Percentiles rank a stretch among this genome's conserved stretches.
These are phyloP conservation scores for Corylus americana DNA, from an alignment of 306 rosid genomes.

Conservation along the genomic window DNA sequence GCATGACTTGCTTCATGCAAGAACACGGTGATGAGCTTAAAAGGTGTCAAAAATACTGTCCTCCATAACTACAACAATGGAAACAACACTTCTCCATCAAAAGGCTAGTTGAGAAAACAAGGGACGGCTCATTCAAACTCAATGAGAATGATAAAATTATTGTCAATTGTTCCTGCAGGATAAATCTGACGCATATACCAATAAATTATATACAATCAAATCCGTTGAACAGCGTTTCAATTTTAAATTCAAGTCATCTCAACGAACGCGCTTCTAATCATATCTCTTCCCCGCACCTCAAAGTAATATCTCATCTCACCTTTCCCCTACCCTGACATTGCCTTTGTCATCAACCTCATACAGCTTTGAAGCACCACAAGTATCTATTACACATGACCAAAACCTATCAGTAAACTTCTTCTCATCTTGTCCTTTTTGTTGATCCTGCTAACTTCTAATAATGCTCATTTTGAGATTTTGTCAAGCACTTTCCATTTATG, in stretches of 20 bases:
- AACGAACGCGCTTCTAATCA: neutral
- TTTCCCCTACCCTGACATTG: neutral
- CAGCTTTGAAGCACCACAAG: neutral
- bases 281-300: neutral
- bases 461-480: neutral
- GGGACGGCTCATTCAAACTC: slow-evolving; percentile 18
- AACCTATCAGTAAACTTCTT: neutral
- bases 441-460: neutral
- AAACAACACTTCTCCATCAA: slow-evolving; percentile 36
- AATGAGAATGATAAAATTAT: slow-evolving; percentile 3
- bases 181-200: slow-evolving; percentile 19
- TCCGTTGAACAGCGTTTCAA: neutral
- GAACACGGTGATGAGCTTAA: slow-evolving; percentile 96
- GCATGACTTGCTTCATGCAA: slow-evolving; percentile 96
- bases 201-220: slow-evolving; percentile 3
- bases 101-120: slow-evolving; percentile 12
- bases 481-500: neutral
- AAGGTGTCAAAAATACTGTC: slow-evolving; percentile 80
- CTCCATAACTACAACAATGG: slow-evolving; percentile 77
- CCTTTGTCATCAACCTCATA: neutral
- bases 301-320: neutral
- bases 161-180: neutral
- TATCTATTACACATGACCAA: neutral
- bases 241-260: neutral
- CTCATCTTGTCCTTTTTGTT: neutral